Evolutionary conservation across 805 yeast species (phyloP).

Genomic region (Schwanniomyces pseudopolymorphus): DNA sequence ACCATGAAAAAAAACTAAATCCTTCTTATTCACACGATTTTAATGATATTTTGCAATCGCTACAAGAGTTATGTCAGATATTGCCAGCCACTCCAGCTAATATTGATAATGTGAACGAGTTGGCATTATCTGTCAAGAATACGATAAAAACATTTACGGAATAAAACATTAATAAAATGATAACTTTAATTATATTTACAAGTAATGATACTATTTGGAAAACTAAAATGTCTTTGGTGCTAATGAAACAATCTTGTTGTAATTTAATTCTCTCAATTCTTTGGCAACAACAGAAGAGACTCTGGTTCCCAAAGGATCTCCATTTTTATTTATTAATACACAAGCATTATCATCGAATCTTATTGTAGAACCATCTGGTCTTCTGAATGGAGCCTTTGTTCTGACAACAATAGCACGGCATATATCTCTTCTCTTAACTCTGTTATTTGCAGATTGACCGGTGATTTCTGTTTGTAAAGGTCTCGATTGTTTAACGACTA

Average conservation of each 20-base stretch:
- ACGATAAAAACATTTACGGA: slow-evolving; percentile 5
- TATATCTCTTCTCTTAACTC: slow-evolving; percentile 93
- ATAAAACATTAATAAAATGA: background rate
- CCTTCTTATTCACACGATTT: slow-evolving; percentile 12
- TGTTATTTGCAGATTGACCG: slow-evolving; percentile 70
- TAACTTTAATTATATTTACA: slow-evolving; percentile 2
- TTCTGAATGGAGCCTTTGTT: slow-evolving; percentile 72
- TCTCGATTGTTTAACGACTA: slow-evolving; percentile 88
- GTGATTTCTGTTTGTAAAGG: slow-evolving; percentile 70
- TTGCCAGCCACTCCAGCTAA: slow-evolving; percentile 13
- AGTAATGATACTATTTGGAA: background rate
- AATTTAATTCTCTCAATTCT: slow-evolving; percentile 81
- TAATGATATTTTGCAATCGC: slow-evolving; percentile 12
- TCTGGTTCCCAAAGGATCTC: slow-evolving; percentile 94
- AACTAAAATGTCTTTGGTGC: slow-evolving; percentile 65
- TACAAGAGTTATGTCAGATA: slow-evolving; percentile 10
- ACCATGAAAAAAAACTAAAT: background rate
- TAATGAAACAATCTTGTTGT: slow-evolving; percentile 80
- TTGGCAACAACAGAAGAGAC: slow-evolving; percentile 87
- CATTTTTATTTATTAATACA: slow-evolving; percentile 86
- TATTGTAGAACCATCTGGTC: slow-evolving; percentile 85
- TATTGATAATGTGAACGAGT: slow-evolving; percentile 13
- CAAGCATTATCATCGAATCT: slow-evolving; percentile 97
- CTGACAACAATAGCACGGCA: slow-evolving; percentile 95
- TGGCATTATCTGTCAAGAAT: slow-evolving; percentile 17